Base-by-base conservation (phyloP, 2,329 filamentous ascomycete genomes). In the Massarina eburnea region DNA sequence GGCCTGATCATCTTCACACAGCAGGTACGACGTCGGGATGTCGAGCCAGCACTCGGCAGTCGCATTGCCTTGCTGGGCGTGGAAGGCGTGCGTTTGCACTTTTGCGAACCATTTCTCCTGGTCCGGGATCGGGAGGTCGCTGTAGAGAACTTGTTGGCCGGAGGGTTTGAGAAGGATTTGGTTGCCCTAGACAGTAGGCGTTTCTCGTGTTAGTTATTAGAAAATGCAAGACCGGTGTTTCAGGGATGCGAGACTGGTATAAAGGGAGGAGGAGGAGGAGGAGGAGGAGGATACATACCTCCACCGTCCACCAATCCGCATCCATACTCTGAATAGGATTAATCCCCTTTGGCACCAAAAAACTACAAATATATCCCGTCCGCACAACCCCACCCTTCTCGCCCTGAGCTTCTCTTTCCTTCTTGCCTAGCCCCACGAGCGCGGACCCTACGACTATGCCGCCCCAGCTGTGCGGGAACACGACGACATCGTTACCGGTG, bases 391-490 rank as follows among this genome's bases (percentile, higher is more conserved):
- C 72, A 1, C 73, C 74, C 41, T 62, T 66, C 46, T 70, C 64
- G 0, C 71, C 71, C 12, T 57, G 45, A 15, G 52, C 48, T 36
- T 61, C 52, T 19, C 73, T 56, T 35, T 71, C 64, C 26, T 52
- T 48, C 39, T 71, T 68, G 5, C 61, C 54, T 6, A 72, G 49
- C 0, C 70, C 72, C 10, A 63, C 61, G 1, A 67, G 51, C 4
- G 66, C 67, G 46, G 72, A 65, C 4, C 64, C 61, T 7, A 65
- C 68, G 1, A 74, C 60, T 1, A 73, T 57, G 12, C 74, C 75
- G n/a, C 71, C 69, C 58, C 75, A 76, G 2, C 71, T 76, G 49
- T 78, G 74, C 4, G 68, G 62, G 4, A 73, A 53, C 2, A 77
- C 64, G 1, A 77, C 53, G 12, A 78, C 66, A 21, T 76, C 62